Evolutionary conservation across 495 filamentous ascomycete species (phyloP), one percentile per base, ranked within the genome.

Genomic region (Neurospora tetrasperma): DNA sequence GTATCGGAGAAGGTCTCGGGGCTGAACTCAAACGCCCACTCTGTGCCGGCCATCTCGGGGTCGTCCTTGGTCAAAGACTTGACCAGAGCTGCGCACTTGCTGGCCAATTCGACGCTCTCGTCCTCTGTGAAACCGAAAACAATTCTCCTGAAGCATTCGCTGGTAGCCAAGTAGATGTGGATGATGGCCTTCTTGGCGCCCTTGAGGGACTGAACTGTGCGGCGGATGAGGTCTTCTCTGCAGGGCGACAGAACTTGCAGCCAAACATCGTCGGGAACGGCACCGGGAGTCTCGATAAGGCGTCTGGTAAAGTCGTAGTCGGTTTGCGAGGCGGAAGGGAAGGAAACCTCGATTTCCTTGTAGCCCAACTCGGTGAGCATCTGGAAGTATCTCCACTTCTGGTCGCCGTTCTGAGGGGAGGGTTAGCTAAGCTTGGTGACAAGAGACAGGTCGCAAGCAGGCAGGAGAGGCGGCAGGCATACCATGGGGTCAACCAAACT

Each of bases 331-430:
- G 95, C 92, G 6, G 94, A 96, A 42, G 96, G 96, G 83, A 97
- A 98, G 1, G 94, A 97, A 12, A 98, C 91, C 81, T 99, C 96
- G 76, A 99, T 97, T 82, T 99, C 96, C 82, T 98, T 98, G 86
- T 98, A 98, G 74, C 96, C 96, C 69, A 98, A 90, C 75, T 93
- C 89, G 75, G 92, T 89, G 42, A 99, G 88, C 94, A 97, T 97
- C 82, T 92, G 88, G 86, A 99, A 99, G 85, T 96, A 98, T 73
- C 86, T 83, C 88, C 89, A 96, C 87, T 99, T 99, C 84, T 98
- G 93, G 46, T 97, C 91, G 74, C 92, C 92, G 75, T 94, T 94
- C 93, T 96, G 77, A 70, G 74, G 40, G 27, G 14, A 62, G 31
- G 39, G 54, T 82, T 70, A 82, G 82, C 75, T 68, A 40, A 76